phyloP scores from a whole-genome alignment of 1,139 yeast species.

The Kluyveromyces marxianus region DNA sequence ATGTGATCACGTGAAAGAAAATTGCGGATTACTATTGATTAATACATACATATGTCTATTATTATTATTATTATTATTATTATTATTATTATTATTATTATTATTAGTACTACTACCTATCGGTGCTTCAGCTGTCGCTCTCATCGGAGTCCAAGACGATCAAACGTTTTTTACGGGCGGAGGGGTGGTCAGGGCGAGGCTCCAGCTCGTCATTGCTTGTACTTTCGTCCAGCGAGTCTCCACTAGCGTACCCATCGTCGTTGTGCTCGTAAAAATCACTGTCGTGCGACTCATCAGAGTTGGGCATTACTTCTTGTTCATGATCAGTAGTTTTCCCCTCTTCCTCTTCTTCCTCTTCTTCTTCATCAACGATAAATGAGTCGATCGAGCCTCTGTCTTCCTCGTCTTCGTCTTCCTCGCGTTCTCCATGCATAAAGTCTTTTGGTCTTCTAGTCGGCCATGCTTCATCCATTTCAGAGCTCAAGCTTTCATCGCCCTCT shows the following conservation, averaged over 20 bases:
- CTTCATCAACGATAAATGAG: conserved; percentile 19
- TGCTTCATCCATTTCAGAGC: conserved; percentile 11
- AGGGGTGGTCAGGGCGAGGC: neutral
- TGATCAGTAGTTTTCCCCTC: neutral
- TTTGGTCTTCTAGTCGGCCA: conserved; percentile 4
- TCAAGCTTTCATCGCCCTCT: conserved; percentile 12
- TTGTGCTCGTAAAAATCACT: conserved; percentile 22
- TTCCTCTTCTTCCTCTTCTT: conserved; percentile 12
- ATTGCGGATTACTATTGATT: too few species aligned
- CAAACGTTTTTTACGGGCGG: conserved; percentile 14
- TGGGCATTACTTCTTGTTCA: neutral
- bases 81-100: too few species aligned
- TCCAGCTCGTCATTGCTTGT: conserved; percentile 9
- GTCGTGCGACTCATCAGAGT: conserved; percentile 9
- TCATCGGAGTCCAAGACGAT: conserved; percentile 26
- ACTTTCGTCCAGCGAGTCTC: conserved; percentile 20
- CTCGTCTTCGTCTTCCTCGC: conserved; percentile 15
- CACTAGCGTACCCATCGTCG: conserved; percentile 23
- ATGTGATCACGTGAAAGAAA: too few species aligned
- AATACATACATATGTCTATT: too few species aligned
- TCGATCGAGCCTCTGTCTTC: conserved; percentile 12
- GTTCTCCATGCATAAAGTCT: conserved; percentile 7
- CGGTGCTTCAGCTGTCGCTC: too few species aligned
- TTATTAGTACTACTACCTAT: too few species aligned
- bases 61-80: too few species aligned